phyloP scores from a whole-genome alignment of 441 rosid genomes.

The Gossypium armourianum region DNA sequence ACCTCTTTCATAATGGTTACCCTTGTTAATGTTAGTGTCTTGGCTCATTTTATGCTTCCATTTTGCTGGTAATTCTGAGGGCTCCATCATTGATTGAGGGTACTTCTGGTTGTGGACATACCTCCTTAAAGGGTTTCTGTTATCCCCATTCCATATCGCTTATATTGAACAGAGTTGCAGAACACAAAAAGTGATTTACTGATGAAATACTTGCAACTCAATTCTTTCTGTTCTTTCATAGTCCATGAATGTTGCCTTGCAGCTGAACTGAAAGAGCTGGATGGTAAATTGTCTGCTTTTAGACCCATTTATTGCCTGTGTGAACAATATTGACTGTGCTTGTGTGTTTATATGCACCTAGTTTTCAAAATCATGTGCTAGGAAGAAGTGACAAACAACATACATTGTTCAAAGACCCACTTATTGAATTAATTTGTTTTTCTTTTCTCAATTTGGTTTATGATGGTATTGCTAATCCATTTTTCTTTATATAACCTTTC shows the following conservation, averaged over 20 bases:
- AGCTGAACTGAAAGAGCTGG: background rate
- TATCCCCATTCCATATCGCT: background rate
- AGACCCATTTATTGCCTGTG: background rate
- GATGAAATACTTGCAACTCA: background rate
- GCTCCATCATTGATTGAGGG: background rate
- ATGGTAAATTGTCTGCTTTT: background rate
- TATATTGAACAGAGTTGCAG: background rate
- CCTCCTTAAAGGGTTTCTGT: background rate
- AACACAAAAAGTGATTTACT: background rate
- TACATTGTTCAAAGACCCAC: background rate
- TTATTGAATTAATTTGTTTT: background rate
- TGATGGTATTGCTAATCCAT: background rate
- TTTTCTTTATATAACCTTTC: constrained; percentile 11
- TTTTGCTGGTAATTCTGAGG: background rate
- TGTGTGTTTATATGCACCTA: background rate
- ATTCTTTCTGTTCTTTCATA: background rate
- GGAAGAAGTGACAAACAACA: background rate
- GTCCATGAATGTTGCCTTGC: background rate
- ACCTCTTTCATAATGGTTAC: background rate
- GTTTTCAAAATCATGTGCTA: background rate
- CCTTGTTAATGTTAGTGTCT: background rate
- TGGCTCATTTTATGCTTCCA: background rate
- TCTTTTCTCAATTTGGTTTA: constrained; percentile 7
- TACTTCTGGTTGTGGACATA: background rate
- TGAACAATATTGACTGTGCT: background rate